Percentiles rank a stretch among this genome's conserved stretches.
These are phyloP conservation scores for Selaginella moellendorffii DNA, from an alignment of 75 land plant genomes.

Conservation along the genomic window DNA sequence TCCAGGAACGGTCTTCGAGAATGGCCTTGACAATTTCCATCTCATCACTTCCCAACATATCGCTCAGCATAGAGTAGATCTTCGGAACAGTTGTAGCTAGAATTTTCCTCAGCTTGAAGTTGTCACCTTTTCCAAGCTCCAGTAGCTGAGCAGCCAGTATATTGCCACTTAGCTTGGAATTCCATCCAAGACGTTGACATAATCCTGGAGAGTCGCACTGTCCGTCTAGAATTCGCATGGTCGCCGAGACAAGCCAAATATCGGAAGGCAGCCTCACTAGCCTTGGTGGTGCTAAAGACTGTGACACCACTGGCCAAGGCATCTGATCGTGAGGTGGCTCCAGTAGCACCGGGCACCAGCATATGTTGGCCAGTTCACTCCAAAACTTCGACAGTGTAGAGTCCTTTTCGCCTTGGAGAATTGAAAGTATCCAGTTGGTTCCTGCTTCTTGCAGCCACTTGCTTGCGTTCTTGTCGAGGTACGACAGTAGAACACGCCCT, in stretches of 20 bases:
- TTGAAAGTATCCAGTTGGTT: slow-evolving; percentile 40
- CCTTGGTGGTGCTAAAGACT: slow-evolving; percentile 78
- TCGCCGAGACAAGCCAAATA: slow-evolving; percentile 86
- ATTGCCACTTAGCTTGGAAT: slow-evolving; percentile 54
- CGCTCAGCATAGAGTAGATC: slow-evolving; percentile 52
- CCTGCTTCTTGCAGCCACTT: slow-evolving; percentile 32
- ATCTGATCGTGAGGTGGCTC: slow-evolving; percentile 47
- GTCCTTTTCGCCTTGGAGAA: slow-evolving; percentile 16
- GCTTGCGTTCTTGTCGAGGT: slow-evolving; percentile 63
- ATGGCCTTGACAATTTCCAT: slow-evolving; percentile 88
- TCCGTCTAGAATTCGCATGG: slow-evolving; percentile 83
- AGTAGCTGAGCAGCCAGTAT: slow-evolving; percentile 83
- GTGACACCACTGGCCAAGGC: slow-evolving; percentile 79
- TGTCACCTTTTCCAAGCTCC: slow-evolving; percentile 84
- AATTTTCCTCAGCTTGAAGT: slow-evolving; percentile 46
- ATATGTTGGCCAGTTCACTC: slow-evolving; percentile 55
- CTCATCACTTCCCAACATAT: slow-evolving; percentile 69
- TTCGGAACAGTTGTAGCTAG: slow-evolving; percentile 70
- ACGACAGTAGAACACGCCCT: slow-evolving; percentile 62
- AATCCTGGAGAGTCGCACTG: slow-evolving; percentile 66
- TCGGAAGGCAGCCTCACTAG: slow-evolving; percentile 55
- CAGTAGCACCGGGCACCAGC: slow-evolving; percentile 90
- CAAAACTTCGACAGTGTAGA: slow-evolving; percentile 44
- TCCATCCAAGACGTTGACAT: slow-evolving; percentile 62
- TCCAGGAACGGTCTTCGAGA: slow-evolving; percentile 84